Evolutionary conservation across 306 rosid species (phyloP).

Genomic region (Macrotyloma uniflorum): DNA sequence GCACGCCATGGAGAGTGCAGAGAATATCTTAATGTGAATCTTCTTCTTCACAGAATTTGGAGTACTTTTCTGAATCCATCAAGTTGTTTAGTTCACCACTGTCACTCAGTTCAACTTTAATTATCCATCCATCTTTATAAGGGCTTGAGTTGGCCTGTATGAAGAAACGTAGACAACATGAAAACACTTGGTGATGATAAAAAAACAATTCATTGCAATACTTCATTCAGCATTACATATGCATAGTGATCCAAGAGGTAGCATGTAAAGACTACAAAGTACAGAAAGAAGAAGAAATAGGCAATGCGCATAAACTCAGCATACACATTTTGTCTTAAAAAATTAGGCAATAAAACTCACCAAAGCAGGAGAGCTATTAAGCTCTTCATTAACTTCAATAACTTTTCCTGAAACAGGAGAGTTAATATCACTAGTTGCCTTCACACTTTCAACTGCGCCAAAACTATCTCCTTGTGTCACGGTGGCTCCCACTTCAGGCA

Average conservation of each 20-base stretch:
- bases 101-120: conserved; percentile 72
- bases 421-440: conserved; percentile 91
- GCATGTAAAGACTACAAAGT: background rate
- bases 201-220: background rate
- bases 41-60: conserved; percentile 98
- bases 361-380: conserved; percentile 78
- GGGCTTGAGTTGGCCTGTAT: conserved; percentile 81
- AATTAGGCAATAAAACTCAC: conserved; percentile 55
- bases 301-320: background rate
- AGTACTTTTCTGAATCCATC: conserved; percentile 84
- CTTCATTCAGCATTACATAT: background rate
- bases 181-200: background rate
- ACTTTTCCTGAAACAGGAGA: conserved; percentile 92
- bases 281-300: background rate
- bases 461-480: conserved; percentile 70
- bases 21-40: conserved; percentile 45
- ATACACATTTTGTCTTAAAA: background rate
- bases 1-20: conserved; percentile 35
- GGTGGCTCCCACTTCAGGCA: conserved; percentile 74
- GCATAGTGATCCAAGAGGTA: background rate
- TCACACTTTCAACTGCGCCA: conserved; percentile 97
- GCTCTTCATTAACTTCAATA: conserved; percentile 69
- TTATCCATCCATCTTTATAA: conserved; percentile 81
- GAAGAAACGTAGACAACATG: conserved; percentile 1
- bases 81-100: conserved; percentile 63